Evolutionary conservation across 108 stramenopile genomes (phyloP).

Genomic region (Stephanodiscus triporus): DNA sequence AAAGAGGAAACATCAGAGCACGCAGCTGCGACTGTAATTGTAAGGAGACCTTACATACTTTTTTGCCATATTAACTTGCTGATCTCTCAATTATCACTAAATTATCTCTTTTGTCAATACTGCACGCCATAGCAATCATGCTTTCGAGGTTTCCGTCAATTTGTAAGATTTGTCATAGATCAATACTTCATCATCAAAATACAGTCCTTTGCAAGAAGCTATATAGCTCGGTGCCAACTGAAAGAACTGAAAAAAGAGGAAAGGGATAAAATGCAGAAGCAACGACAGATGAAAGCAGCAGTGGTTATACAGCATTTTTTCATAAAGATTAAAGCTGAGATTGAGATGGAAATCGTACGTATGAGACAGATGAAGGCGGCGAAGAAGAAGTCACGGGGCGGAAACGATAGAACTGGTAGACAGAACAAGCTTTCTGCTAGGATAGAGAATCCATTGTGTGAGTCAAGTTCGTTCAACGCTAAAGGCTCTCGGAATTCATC

Average conservation of each 20-base stretch:
- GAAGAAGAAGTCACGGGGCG: background rate
- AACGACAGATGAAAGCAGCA: slow-evolving; percentile 61
- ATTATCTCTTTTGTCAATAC: background rate
- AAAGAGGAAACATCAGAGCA: background rate
- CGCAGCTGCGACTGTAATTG: background rate
- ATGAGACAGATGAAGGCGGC: slow-evolving; percentile 41
- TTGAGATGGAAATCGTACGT: slow-evolving; percentile 59
- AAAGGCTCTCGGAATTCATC: background rate
- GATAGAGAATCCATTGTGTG: no score
- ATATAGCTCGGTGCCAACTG: background rate
- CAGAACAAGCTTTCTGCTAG: background rate
- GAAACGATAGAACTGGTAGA: background rate
- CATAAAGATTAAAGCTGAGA: slow-evolving; percentile 64
- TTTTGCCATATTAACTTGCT: background rate
- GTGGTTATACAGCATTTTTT: slow-evolving; percentile 74
- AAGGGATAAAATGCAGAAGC: slow-evolving; percentile 7
- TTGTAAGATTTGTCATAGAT: slow-evolving; percentile 26
- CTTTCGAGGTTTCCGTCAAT: slow-evolving; percentile 31
- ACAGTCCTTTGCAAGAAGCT: slow-evolving; percentile 2
- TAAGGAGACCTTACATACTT: background rate
- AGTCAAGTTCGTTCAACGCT: background rate
- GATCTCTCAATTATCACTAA: background rate
- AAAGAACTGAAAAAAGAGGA: background rate
- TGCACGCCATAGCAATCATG: slow-evolving; percentile 2
- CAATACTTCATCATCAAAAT: slow-evolving; percentile 29